A percentile compares a stretch with the other conserved stretches of the same genome.
phyloP scores from a whole-genome alignment of 306 rosid species.

The Luffa acutangula region DNA sequence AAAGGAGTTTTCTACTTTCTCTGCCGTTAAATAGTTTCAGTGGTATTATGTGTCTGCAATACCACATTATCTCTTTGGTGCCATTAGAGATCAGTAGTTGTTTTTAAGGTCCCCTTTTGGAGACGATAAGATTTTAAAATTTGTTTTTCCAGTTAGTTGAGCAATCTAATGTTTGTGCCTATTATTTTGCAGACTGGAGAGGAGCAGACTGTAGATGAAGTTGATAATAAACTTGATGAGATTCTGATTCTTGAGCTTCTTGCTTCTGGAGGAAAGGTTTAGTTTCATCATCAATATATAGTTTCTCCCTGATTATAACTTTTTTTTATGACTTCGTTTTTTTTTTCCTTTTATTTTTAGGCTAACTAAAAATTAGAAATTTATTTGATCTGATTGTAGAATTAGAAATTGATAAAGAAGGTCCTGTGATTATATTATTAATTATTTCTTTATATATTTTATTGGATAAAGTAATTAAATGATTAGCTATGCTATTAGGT shows the following conservation, averaged over 20 bases:
- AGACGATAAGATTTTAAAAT: neutral
- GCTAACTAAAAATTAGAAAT: neutral
- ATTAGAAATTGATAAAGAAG: neutral
- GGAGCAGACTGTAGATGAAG: constrained; percentile 40
- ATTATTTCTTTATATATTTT: neutral
- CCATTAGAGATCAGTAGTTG: neutral
- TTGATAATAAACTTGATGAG: constrained; percentile 47
- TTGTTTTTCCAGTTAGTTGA: neutral
- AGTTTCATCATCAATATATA: neutral
- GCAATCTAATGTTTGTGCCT: constrained; percentile 5
- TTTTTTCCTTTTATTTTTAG: neutral
- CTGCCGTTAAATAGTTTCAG: neutral
- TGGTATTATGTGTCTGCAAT: neutral
- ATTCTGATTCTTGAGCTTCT: constrained; percentile 63
- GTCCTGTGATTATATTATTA: neutral
- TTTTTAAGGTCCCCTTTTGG: neutral
- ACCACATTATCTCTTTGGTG: neutral
- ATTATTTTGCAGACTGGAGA: constrained; percentile 44
- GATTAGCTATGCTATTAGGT: neutral
- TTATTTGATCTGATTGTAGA: neutral
- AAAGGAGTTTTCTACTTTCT: constrained; percentile 10
- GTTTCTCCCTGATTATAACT: neutral
- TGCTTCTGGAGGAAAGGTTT: constrained; percentile 94
- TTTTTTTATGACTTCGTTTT: neutral
- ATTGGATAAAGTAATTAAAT: neutral